phyloP scores from a whole-genome alignment of 805 yeast species.

The Teunomyces stri region DNA sequence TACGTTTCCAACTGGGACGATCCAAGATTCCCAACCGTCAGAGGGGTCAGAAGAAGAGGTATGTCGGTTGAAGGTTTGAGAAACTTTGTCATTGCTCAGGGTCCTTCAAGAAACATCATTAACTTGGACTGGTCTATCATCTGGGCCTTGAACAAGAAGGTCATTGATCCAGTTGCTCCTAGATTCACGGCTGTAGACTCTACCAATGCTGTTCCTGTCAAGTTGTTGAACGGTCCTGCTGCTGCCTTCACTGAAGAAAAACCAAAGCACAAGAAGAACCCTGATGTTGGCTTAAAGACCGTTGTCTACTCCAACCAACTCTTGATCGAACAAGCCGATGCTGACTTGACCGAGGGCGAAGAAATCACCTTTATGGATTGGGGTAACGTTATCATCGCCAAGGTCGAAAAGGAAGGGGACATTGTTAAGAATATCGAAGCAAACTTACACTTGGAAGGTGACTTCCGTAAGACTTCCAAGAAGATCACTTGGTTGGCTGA shows the following conservation, averaged over 20 bases:
- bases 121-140: slow-evolving; percentile 96
- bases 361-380: slow-evolving; percentile 33
- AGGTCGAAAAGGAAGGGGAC: slow-evolving; percentile 23
- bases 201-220: slow-evolving; percentile 66
- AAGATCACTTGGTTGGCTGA: slow-evolving; percentile 32
- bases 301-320: slow-evolving; percentile 19
- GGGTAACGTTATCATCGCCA: slow-evolving; percentile 28
- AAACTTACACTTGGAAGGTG: slow-evolving; percentile 30
- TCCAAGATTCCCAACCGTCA: slow-evolving; percentile 98
- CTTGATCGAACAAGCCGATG: slow-evolving; percentile 28
- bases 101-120: slow-evolving; percentile 95
- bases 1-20: slow-evolving; percentile 96
- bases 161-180: slow-evolving; percentile 96
- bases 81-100: slow-evolving; percentile 91
- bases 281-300: slow-evolving; percentile 25
- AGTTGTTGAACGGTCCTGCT: slow-evolving; percentile 37
- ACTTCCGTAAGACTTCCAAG: slow-evolving; percentile 31
- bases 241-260: slow-evolving; percentile 18
- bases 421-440: slow-evolving; percentile 25
- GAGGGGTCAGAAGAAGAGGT: slow-evolving; percentile 99
- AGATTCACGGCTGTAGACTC: slow-evolving; percentile 81
- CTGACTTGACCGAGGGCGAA: slow-evolving; percentile 24
- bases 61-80: slow-evolving; percentile 98
- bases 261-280: slow-evolving; percentile 32
- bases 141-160: slow-evolving; percentile 97